These are phyloP conservation scores for Botrytis paeoniae DNA, from an alignment of 2,329 filamentous ascomycete species.

Conservation along the genomic window DNA sequence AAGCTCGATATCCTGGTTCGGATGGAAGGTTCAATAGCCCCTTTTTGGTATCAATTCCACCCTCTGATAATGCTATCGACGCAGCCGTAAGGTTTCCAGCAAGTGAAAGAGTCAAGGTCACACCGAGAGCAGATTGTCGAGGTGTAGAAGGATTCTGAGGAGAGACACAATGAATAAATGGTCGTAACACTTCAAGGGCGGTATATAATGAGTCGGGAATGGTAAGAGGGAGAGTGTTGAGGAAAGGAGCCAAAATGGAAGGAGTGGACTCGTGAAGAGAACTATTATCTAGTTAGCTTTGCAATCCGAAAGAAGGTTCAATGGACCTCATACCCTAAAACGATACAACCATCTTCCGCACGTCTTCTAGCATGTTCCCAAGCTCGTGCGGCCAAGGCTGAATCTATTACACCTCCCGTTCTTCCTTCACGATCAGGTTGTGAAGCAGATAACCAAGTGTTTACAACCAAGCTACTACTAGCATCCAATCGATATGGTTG, in stretches of 20 bases:
- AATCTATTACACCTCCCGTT: conserved; percentile 75
- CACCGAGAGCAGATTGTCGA: conserved; percentile 75
- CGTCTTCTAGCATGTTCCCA: conserved; percentile 96
- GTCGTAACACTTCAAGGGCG: conserved; percentile 75
- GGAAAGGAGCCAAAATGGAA: conserved; percentile 77
- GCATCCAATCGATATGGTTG: conserved; percentile 86
- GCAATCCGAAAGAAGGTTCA: not conserved
- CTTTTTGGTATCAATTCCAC: conserved; percentile 78
- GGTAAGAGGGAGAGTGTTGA: conserved; percentile 74
- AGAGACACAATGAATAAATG: conserved; percentile 84
- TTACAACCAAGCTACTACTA: conserved; percentile 87
- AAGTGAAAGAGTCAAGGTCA: conserved; percentile 78
- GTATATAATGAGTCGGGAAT: conserved; percentile 74
- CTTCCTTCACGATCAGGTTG: conserved; percentile 67
- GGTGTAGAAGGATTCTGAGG: conserved; percentile 84
- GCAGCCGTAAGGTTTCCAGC: conserved; percentile 75
- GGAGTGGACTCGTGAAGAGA: conserved; percentile 87
- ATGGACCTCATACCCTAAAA: conserved; percentile 66
- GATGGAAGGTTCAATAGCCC: conserved; percentile 79
- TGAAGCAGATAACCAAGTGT: conserved; percentile 86
- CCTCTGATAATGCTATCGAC: conserved; percentile 74
- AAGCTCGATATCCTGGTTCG: conserved; percentile 81
- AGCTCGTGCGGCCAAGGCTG: conserved; percentile 71
- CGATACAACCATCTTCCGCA: conserved; percentile 91
- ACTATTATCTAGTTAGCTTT: conserved; percentile 44